These are phyloP conservation scores for Dactylonectria macrodidyma DNA, from an alignment of 2,329 filamentous ascomycete genomes.

Conservation along the genomic window DNA sequence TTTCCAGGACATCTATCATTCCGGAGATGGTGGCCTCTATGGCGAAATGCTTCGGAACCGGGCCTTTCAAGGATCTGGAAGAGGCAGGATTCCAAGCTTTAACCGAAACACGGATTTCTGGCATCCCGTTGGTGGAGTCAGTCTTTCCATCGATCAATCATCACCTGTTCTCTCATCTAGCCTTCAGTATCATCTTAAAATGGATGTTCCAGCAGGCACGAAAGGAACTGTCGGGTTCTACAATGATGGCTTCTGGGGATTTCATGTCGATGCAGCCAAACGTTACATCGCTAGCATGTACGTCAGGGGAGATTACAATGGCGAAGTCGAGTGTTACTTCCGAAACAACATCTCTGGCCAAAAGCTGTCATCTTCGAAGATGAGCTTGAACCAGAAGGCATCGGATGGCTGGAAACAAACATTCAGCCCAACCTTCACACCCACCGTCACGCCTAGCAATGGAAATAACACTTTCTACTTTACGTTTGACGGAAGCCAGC, in stretches of 20 bases:
- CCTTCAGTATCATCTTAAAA: not conserved
- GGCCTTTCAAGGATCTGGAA: not conserved
- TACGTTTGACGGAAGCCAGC: not conserved
- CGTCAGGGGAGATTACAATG: not conserved
- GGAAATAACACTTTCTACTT: not conserved
- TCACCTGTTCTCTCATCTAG: not conserved
- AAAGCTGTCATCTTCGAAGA: not conserved
- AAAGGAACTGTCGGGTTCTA: not conserved
- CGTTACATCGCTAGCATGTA: not conserved
- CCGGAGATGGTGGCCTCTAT: not conserved
- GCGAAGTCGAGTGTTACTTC: not conserved
- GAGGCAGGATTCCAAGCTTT: not conserved
- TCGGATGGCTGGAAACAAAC: not conserved
- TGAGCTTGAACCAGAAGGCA: not conserved
- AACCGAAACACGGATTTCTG: not conserved
- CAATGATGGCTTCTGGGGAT: not conserved
- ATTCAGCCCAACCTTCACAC: not conserved
- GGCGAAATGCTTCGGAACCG: not conserved
- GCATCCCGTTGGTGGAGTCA: not conserved
- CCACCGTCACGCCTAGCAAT: not conserved
- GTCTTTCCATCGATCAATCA: not conserved
- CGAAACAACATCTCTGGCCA: not conserved
- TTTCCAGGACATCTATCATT: not conserved
- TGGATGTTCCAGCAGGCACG: not conserved
- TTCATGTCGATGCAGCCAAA: not conserved